Evolutionary conservation across 768 basidiomycete species (phyloP), one percentile per base, ranked within the genome.

Genomic region (Tylopilus sp.): DNA sequence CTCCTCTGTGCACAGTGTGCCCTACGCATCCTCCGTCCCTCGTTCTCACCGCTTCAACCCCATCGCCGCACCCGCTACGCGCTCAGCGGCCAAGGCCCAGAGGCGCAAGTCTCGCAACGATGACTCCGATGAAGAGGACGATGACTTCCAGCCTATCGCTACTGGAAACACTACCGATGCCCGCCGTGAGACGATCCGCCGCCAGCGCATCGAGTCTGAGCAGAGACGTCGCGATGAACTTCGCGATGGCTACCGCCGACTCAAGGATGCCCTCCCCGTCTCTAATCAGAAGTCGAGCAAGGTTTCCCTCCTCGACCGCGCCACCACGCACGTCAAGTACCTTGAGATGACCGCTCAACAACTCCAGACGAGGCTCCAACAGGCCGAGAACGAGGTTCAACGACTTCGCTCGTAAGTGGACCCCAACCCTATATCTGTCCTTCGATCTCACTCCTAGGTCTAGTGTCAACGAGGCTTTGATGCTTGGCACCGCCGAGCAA

Each of bases 231-330:
- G 93, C 35, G 91, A 95, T 62, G 93, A 95, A 72, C 88, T 95
- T 66, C 79, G 93, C 50, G 92, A 95, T 51, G 92, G 91, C 53
- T 95, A 95, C 72, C 82, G 85, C 61, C 81, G 87, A 52, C 84
- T 95, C 74, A 92, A 91, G 81, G 88, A 91, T 62, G 86, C 85
- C 50, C 84, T 95, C 60, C 93, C 93, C 25, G 78, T 85, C 53
- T 88, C 86, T 42, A 93, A 91, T 75, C 91, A 94, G 79, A 91
- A 93, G 78, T 85, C 89, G 10, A 91, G 87, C 80, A 95, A 95
- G 74, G 88, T 92, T 47, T 89, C 85, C 56, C 75, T 95, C 50
- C 80, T 95, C 60, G 93, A 95, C 63, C 83, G 92, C 64, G 88
- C 91, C 38, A 89, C 88, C 57, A 84, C 82, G 47, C 90, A 94